phyloP scores from a whole-genome alignment of 192 early-diverging fungal genomes.

The Coemansia guatemalensis region DNA sequence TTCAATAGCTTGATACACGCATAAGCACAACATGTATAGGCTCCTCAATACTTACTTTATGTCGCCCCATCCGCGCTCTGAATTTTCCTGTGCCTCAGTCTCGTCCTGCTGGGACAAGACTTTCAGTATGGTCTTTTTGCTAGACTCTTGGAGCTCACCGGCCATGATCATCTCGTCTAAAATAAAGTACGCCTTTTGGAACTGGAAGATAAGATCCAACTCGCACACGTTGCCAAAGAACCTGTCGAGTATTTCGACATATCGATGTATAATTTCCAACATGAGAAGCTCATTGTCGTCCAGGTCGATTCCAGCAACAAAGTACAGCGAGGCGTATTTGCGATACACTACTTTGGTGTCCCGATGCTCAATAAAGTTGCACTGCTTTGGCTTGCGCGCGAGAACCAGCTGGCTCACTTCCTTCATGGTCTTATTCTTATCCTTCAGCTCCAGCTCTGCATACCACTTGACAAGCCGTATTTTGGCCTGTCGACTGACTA shows the following conservation, averaged over 20 bases:
- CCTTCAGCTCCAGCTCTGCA: conserved; percentile 73
- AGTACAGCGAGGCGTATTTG: conserved; percentile 93
- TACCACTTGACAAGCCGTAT: conserved; percentile 84
- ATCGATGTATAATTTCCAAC: conserved; percentile 96
- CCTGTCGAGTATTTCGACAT: conserved; percentile 95
- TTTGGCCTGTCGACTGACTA: conserved; percentile 83
- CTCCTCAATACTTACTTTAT: conserved; percentile 35
- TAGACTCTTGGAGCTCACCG: conserved; percentile 92
- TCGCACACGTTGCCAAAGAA: conserved; percentile 97
- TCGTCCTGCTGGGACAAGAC: conserved; percentile 75
- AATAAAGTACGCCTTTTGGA: conserved; percentile 88
- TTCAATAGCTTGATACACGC: not conserved
- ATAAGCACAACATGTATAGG: not conserved
- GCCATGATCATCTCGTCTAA: conserved; percentile 87
- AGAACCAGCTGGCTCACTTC: conserved; percentile 91
- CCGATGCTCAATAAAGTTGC: conserved; percentile 98
- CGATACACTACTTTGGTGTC: conserved; percentile 81
- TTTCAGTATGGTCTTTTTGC: conserved; percentile 76
- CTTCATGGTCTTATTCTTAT: conserved; percentile 93
- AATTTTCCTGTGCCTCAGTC: conserved; percentile 71
- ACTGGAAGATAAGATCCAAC: conserved; percentile 98
- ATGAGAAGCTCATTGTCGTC: conserved; percentile 94
- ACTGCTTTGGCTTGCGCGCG: conserved; percentile 88
- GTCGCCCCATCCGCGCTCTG: conserved; percentile 62
- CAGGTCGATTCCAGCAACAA: conserved; percentile 90